Percentiles rank a stretch among this genome's conserved stretches.
Evolutionary conservation across 306 rosid genomes (phyloP).

Genomic region (Crataegus laevigata): DNA sequence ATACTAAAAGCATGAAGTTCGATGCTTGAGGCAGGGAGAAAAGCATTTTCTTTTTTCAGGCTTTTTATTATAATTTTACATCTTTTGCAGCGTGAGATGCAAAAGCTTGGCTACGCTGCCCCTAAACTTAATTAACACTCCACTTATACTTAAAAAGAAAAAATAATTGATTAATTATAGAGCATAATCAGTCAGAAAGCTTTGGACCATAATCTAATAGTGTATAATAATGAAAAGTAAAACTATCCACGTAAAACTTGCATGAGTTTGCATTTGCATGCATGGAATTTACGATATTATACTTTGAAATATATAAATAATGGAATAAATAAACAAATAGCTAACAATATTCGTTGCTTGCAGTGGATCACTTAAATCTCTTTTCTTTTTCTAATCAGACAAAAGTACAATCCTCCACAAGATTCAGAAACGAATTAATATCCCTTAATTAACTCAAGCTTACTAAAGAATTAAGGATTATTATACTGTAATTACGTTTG

Average conservation of each 20-base stretch:
- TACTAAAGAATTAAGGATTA: not conserved
- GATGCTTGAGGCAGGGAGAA: constrained; percentile 34
- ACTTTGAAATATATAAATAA: not conserved
- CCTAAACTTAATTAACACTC: not conserved
- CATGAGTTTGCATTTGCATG: constrained; percentile 47
- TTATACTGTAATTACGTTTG: not conserved
- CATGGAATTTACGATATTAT: not conserved
- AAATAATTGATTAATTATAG: not conserved
- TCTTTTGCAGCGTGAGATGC: constrained; percentile 27
- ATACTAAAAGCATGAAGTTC: constrained; percentile 28
- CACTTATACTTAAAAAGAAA: not conserved
- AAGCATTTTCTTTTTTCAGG: constrained; percentile 32
- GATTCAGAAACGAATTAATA: not conserved
- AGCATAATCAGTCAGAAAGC: not conserved
- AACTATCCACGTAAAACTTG: constrained; percentile 14
- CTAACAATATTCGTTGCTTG: constrained; percentile 84
- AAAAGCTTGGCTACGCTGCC: not conserved
- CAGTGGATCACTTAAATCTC: constrained; percentile 35
- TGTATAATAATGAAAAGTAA: not conserved
- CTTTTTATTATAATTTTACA: constrained; percentile 16
- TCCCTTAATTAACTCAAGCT: constrained; percentile 16
- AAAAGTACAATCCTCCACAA: constrained; percentile 43
- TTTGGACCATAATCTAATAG: not conserved
- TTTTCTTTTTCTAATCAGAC: constrained; percentile 46
- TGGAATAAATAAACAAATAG: not conserved